Evolutionary conservation across 495 filamentous ascomycete species (phyloP).

Genomic region (Durotheca rogersii): DNA sequence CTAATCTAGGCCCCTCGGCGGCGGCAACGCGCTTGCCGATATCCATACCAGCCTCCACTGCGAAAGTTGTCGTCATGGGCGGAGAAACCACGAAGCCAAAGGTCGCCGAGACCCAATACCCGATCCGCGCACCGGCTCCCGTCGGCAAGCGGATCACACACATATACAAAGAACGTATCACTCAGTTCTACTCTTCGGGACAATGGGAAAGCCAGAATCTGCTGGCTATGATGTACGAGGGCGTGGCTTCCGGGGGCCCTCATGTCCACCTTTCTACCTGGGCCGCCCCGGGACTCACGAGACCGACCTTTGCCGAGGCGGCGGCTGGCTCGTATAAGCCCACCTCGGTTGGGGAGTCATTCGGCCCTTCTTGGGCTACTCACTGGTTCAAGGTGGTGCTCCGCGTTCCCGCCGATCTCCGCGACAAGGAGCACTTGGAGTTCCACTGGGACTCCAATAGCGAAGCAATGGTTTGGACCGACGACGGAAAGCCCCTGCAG

Average conservation of each 20-base stretch:
- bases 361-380: constrained; percentile 97
- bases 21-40: too few relatives aligned
- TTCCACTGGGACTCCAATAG: constrained; percentile 94
- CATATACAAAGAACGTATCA: constrained; percentile 85
- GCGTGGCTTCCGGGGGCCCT: constrained; percentile 64
- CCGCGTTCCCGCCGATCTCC: constrained; percentile 70
- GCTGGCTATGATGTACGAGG: constrained; percentile 76
- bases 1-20: constrained; percentile 1
- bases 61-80: constrained; percentile 44
- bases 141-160: constrained; percentile 80
- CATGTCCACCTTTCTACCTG: constrained; percentile 87
- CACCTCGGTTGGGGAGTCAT: constrained; percentile 73
- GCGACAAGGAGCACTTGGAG: constrained; percentile 74
- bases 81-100: constrained; percentile 40
- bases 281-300: constrained; percentile 71
- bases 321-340: constrained; percentile 73
- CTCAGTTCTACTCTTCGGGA: constrained; percentile 73
- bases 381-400: constrained; percentile 91
- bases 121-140: constrained; percentile 47
- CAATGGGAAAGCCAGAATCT: constrained; percentile 81
- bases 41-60: too few relatives aligned
- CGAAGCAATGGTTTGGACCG: constrained; percentile 87
- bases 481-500: constrained; percentile 85
- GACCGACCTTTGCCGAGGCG: constrained; percentile 90
- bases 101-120: constrained; percentile 44